Percentiles rank a stretch among this genome's conserved stretches.
Evolutionary conservation across 2,329 filamentous ascomycete species (phyloP).

Genomic region (Chlorencoelia australis): DNA sequence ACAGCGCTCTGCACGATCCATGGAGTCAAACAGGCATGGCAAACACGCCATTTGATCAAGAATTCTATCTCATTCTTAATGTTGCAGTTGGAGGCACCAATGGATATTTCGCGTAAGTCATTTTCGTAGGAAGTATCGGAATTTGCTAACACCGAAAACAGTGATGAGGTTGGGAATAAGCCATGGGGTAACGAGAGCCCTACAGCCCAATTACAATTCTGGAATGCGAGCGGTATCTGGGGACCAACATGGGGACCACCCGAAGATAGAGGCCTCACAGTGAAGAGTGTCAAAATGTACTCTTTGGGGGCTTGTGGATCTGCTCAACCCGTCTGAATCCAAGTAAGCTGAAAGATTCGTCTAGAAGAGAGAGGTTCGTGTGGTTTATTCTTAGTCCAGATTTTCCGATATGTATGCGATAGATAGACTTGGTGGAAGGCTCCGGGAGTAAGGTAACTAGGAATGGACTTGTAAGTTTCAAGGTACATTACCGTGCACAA

Average conservation of each 20-base stretch:
- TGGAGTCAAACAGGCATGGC: conserved; percentile 29
- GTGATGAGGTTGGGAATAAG: conserved; percentile 34
- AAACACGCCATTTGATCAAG: conserved; percentile 42
- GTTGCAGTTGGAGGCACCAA: conserved; percentile 40
- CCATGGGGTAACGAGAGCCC: conserved; percentile 36
- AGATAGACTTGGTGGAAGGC: too few species aligned
- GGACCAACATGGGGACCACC: conserved; percentile 34
- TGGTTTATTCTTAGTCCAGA: too few species aligned
- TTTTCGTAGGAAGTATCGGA: not conserved
- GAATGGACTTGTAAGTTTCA: too few species aligned
- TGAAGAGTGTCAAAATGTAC: conserved; percentile 17
- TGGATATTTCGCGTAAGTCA: conserved; percentile 36
- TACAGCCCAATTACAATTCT: conserved; percentile 34
- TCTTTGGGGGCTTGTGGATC: conserved; percentile 7
- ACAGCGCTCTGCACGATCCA: conserved; percentile 33
- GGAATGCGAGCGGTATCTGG: conserved; percentile 33
- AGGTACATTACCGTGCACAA: too few species aligned
- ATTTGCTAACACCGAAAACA: conserved; percentile 18
- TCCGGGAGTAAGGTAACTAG: too few species aligned
- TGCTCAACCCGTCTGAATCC: conserved; percentile 1
- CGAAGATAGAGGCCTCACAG: conserved; percentile 12
- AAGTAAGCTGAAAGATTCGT: not conserved
- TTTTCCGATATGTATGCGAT: too few species aligned
- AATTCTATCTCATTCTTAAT: conserved; percentile 41
- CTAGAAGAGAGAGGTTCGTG: not conserved